Conservation (phyloP, 2,329 filamentous ascomycete genomes). For the Samsoniella hepiali region DNA sequence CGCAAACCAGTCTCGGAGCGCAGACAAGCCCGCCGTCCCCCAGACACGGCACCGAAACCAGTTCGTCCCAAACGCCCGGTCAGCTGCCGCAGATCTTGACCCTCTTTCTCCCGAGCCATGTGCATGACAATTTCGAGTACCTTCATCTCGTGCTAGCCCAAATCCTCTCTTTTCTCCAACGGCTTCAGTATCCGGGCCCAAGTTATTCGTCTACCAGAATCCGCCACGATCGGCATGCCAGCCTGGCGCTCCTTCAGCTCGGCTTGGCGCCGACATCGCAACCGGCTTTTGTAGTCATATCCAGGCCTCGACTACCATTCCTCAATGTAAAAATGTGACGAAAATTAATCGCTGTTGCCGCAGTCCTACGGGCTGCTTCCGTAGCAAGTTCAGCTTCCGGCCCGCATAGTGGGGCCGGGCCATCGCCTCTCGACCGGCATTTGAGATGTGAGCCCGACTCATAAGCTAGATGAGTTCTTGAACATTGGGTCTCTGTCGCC, state of each 20-base stretch:
- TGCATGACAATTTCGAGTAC: too few relatives aligned
- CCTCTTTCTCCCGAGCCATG: not conserved
- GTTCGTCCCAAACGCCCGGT: not conserved
- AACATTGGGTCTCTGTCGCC: too few relatives aligned
- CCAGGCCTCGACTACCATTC: too few relatives aligned
- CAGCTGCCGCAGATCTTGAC: not conserved
- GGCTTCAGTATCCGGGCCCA: too few relatives aligned
- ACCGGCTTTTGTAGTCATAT: not conserved
- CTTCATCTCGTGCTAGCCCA: too few relatives aligned
- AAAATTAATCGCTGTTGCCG: not conserved
- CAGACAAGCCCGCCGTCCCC: not conserved
- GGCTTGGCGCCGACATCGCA: not conserved
- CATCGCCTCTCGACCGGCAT: not conserved
- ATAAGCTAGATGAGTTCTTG: too few relatives aligned
- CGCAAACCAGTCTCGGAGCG: not conserved
- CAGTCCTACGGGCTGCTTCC: not conserved
- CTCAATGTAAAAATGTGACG: too few relatives aligned
- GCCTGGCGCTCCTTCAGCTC: not conserved
- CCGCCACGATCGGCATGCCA: not conserved
- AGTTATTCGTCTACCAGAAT: too few relatives aligned
- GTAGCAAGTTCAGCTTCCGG: not conserved
- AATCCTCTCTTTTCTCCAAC: not conserved
- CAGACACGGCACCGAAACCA: not conserved
- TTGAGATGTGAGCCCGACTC: too few relatives aligned
- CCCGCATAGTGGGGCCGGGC: not conserved